These are phyloP conservation scores for Stentor coeruleus DNA, from an alignment of 73 alveolate species.

Conservation along the genomic window DNA sequence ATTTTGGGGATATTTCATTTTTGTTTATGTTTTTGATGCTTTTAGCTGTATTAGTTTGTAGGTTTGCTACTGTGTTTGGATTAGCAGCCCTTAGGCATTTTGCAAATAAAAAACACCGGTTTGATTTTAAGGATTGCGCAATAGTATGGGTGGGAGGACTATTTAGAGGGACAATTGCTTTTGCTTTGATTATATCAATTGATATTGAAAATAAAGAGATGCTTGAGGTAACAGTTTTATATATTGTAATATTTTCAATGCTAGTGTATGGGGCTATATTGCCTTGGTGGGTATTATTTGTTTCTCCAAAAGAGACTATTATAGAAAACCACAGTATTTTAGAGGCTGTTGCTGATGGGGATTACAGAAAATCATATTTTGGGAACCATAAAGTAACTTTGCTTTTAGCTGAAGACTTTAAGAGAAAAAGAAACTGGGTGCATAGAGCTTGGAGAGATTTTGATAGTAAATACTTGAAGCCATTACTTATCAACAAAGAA, in stretches of 20 bases:
- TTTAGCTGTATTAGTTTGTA: background rate
- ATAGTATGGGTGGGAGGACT: constrained; percentile 61
- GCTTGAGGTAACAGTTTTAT: constrained; percentile 2
- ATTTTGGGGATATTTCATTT: background rate
- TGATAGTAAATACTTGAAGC: constrained; percentile 3
- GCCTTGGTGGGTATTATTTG: background rate
- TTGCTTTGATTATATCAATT: constrained; percentile 74
- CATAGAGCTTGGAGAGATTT: background rate
- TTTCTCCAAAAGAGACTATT: background rate
- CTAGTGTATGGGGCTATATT: background rate
- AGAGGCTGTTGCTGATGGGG: background rate
- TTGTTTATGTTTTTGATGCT: background rate
- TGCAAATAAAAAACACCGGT: constrained; percentile 11
- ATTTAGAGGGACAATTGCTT: constrained; percentile 89
- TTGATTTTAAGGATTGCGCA: constrained; percentile 29
- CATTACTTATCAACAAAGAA: background rate
- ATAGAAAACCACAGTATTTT: background rate
- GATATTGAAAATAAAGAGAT: constrained; percentile 44
- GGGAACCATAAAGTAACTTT: background rate
- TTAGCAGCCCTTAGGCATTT: background rate
- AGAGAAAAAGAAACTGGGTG: background rate
- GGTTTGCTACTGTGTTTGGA: constrained; percentile 3
- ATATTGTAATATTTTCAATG: background rate
- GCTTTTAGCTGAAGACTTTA: background rate
- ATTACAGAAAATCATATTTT: background rate